These are phyloP conservation scores for Venturiaceae sp. DNA, from an alignment of 2,329 filamentous ascomycete species.

Conservation along the genomic window DNA sequence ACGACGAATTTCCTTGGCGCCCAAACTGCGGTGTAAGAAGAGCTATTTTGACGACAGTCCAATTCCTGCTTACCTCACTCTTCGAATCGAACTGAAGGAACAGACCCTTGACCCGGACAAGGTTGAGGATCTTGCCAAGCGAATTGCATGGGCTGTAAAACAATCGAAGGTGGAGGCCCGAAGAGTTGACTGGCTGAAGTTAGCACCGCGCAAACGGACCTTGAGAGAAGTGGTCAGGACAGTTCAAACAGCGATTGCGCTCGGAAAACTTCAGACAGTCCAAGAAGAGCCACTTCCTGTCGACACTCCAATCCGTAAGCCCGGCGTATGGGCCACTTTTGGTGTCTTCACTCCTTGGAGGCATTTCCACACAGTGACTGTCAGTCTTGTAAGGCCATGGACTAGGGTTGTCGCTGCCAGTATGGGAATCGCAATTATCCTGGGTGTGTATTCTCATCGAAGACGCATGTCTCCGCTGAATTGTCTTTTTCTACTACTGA, in stretches of 20 bases:
- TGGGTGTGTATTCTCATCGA: background rate
- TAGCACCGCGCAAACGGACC: background rate
- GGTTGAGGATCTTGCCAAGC: conserved; percentile 1
- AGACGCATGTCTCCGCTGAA: background rate
- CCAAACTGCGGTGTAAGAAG: background rate
- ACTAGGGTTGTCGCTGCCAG: background rate
- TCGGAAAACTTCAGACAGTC: background rate
- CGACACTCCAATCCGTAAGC: background rate
- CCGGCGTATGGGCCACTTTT: background rate
- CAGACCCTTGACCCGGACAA: background rate
- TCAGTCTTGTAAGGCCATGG: background rate
- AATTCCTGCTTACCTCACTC: background rate
- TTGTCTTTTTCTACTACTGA: background rate
- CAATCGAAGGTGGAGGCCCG: background rate
- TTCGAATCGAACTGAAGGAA: conserved; percentile 1
- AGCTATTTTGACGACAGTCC: background rate
- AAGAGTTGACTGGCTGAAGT: background rate
- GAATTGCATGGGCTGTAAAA: background rate
- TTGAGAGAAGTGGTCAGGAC: background rate
- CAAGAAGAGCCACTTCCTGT: background rate
- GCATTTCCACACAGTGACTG: background rate
- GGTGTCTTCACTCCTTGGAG: background rate
- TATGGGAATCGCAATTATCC: background rate
- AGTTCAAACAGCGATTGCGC: too few relatives aligned
- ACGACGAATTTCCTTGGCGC: background rate